phyloP scores from a whole-genome alignment of 2,329 filamentous ascomycete species.

The Podosphaera fusca region DNA sequence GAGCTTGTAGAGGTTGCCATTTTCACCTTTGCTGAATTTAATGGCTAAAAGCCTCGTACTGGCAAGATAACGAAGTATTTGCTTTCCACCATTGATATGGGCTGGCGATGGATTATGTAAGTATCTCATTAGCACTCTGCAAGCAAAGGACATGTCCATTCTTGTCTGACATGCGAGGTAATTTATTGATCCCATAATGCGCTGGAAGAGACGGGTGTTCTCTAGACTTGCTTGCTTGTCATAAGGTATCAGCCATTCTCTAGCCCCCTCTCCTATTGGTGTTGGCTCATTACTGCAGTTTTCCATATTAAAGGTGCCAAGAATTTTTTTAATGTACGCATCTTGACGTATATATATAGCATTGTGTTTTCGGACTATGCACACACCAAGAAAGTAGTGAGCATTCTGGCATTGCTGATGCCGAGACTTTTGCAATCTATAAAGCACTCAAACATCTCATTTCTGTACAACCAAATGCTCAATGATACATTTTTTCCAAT shows the following conservation, averaged over 20 bases:
- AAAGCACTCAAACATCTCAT: too few relatives aligned
- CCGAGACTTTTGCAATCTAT: too few relatives aligned
- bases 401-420: too few relatives aligned
- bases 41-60: background rate
- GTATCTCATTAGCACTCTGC: background rate
- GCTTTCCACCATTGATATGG: background rate
- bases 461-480: too few relatives aligned
- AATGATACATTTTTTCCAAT: too few relatives aligned
- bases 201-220: background rate
- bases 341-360: background rate
- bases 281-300: background rate
- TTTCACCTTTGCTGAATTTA: background rate
- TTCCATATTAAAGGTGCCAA: background rate
- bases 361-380: background rate
- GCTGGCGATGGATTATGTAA: slow-evolving; percentile 1
- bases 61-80: background rate
- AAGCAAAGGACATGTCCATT: background rate
- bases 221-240: background rate
- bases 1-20: background rate
- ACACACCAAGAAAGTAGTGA: background rate
- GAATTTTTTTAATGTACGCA: slow-evolving; percentile 1
- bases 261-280: background rate
- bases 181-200: slow-evolving; percentile 1
- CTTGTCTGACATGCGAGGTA: background rate
- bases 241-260: background rate